These are phyloP conservation scores for Fusarium pilosicola DNA, from an alignment of 2,329 filamentous ascomycete species.

Conservation along the genomic window DNA sequence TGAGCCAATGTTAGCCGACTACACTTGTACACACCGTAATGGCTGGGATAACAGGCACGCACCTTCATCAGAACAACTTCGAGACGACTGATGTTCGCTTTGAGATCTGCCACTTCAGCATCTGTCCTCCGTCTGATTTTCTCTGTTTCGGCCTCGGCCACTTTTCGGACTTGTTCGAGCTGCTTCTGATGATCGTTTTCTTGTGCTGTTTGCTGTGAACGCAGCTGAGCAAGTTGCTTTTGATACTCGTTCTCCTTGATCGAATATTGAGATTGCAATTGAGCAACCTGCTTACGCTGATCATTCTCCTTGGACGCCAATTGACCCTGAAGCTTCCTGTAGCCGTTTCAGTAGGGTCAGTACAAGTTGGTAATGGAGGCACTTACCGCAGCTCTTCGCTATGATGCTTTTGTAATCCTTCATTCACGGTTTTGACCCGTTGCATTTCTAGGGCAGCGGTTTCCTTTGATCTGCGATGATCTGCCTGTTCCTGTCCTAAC, in stretches of 20 bases:
- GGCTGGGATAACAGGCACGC: conserved; percentile 12
- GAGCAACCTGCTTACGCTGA: conserved; percentile 44
- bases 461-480: conserved; percentile 73
- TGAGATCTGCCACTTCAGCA: conserved; percentile 71
- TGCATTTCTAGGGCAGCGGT: conserved; percentile 54
- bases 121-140: conserved; percentile 62
- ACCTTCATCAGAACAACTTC: conserved; percentile 72
- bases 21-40: neutral
- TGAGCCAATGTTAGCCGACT: neutral
- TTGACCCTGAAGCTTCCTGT: conserved; percentile 48
- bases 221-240: conserved; percentile 41
- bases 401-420: conserved; percentile 76
- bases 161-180: conserved; percentile 59
- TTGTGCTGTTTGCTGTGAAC: conserved; percentile 31
- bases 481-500: conserved; percentile 77
- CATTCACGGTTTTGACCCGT: conserved; percentile 71
- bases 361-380: neutral
- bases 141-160: conserved; percentile 60
- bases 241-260: conserved; percentile 42
- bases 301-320: conserved; percentile 44
- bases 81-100: conserved; percentile 67
- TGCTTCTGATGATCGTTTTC: conserved; percentile 52
- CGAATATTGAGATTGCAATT: conserved; percentile 46
- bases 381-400: conserved; percentile 70
- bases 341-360: conserved; percentile 28